Evolutionary conservation across 805 yeast species (phyloP), one percentile per base, ranked within the genome.

Genomic region (Kockiozyma suomiensis): DNA sequence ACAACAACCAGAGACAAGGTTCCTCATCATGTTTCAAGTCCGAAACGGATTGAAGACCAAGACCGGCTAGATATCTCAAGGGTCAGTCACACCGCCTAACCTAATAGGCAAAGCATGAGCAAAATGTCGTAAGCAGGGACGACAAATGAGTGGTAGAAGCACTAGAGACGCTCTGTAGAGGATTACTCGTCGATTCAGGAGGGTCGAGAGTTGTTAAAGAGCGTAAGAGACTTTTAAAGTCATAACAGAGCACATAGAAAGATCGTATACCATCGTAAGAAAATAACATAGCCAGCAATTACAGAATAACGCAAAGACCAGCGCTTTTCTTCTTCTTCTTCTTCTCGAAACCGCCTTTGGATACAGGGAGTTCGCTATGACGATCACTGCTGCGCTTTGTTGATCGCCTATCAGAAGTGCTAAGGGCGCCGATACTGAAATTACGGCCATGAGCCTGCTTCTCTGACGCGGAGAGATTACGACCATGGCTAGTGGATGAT

Each of bases 291-390:
- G 12, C 10, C 26, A 19, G 38, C 26, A 32, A 32, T 47, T 32
- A 58, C 43, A 58, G 35, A 19, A 58, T 58, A 6, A 58, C 56
- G 35, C 61, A 58, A 30, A 52, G 25, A 4, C 61, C 61, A 30
- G 53, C 52, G 19, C 21, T 38, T 30, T 52, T 57, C 33, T 57
- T 57, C 38, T 52, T 58, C 50, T 51, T 51, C 15, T 42, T 45
- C 53, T 37, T 32, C 12, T 32, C 41, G 17, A 23, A 49, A 7
- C 49, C 28, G 53, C 55, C 21, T 30, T 54, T 47, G 47, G 33
- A 19, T 12, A 42, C 42, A 5, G 47, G 50, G 3, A 25, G 23
- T 8, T 53, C 56, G 46, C 42, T 48, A 21, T 48, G 50, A 25
- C 45, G 37, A 37, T 47, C 50, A 30, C 50, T 47, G 48, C 45